A percentile compares a stretch with the other conserved stretches of the same genome.
Evolutionary conservation across 768 basidiomycete species (phyloP).

Genomic region (Rossbeevera mucosa): DNA sequence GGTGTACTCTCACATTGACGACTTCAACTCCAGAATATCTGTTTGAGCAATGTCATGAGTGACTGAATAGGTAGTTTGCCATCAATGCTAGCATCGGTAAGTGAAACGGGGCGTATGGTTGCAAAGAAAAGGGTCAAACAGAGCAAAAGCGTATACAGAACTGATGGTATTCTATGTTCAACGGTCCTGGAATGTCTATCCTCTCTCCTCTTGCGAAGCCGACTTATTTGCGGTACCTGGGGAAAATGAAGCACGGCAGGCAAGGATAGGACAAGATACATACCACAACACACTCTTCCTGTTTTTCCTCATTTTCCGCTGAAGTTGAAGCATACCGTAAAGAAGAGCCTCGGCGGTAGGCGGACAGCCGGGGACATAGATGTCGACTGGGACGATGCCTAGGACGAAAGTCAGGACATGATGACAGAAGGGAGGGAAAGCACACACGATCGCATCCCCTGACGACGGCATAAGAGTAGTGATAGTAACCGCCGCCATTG

Average conservation of each 20-base stretch:
- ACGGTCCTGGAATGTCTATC: slow-evolving; percentile 5
- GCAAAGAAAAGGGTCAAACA: slow-evolving; percentile 6
- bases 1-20: background rate
- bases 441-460: slow-evolving; percentile 91
- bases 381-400: slow-evolving; percentile 97
- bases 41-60: background rate
- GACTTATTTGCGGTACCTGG: slow-evolving; percentile 27
- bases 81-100: background rate
- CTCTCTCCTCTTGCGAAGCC: background rate
- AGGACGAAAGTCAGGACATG: slow-evolving; percentile 8
- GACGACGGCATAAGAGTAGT: slow-evolving; percentile 98
- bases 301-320: slow-evolving; percentile 91
- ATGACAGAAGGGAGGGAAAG: slow-evolving; percentile 6
- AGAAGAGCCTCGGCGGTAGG: slow-evolving; percentile 95
- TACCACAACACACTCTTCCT: slow-evolving; percentile 87
- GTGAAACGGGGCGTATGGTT: slow-evolving; percentile 1
- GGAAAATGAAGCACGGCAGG: background rate
- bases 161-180: slow-evolving; percentile 23
- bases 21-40: background rate
- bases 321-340: slow-evolving; percentile 94
- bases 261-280: slow-evolving; percentile 8
- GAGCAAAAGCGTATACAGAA: slow-evolving; percentile 16
- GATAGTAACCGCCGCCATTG: slow-evolving; percentile 96
- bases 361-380: slow-evolving; percentile 95
- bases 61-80: background rate